A percentile compares a stretch with the other conserved stretches of the same genome.
Evolutionary conservation across 257 asterid genomes (phyloP).

Genomic region (Schizonepeta tenuifolia): DNA sequence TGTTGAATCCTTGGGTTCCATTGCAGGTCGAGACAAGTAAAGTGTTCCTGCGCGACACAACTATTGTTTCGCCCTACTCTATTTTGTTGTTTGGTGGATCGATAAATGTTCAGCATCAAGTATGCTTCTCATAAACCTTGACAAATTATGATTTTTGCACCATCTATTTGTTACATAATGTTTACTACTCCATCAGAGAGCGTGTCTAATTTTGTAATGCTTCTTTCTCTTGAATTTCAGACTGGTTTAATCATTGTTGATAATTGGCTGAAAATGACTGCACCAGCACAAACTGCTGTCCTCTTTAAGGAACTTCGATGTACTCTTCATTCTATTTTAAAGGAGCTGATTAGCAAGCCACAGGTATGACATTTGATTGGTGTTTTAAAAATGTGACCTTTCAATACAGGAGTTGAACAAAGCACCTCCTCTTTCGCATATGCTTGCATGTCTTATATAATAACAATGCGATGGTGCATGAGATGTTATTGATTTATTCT

Average conservation of each 20-base stretch:
- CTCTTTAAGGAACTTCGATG: constrained; percentile 86
- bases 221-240: constrained; percentile 52
- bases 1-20: constrained; percentile 26
- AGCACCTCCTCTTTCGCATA: too few species aligned
- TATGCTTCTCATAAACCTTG: constrained; percentile 37
- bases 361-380: constrained; percentile 55
- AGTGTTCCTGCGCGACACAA: constrained; percentile 87
- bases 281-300: constrained; percentile 96
- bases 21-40: constrained; percentile 91
- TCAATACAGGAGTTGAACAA: background rate
- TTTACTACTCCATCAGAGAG: background rate
- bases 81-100: constrained; percentile 95
- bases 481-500: background rate
- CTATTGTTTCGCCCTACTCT: constrained; percentile 87
- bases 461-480: background rate
- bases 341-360: constrained; percentile 83
- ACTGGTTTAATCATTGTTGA: constrained; percentile 73
- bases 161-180: background rate
- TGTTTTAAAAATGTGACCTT: constrained; percentile 1
- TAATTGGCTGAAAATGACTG: constrained; percentile 85
- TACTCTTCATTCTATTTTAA: constrained; percentile 79
- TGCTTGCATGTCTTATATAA: background rate
- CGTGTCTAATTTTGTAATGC: constrained; percentile 14
- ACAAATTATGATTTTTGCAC: constrained; percentile 13
- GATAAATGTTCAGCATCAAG: constrained; percentile 90